These are phyloP conservation scores for Aphanomyces invadans DNA, from an alignment of 352 stramenopile genomes.

Conservation along the genomic window DNA sequence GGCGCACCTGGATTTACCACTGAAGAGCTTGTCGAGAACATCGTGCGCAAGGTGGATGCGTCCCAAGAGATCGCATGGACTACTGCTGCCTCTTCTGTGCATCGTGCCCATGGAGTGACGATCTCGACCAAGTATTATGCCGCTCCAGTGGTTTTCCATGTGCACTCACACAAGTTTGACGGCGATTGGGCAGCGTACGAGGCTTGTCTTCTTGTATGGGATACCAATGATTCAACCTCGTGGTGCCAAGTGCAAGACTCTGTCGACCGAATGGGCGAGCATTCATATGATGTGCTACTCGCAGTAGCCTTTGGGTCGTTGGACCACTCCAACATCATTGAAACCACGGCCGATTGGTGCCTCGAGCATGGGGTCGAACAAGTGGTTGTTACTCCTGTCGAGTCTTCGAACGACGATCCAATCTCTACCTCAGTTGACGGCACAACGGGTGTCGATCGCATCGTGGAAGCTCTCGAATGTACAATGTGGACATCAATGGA, in stretches of 20 bases:
- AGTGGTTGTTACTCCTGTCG: constrained; percentile 29
- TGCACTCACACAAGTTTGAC: constrained; percentile 33
- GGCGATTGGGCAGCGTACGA: constrained; percentile 48
- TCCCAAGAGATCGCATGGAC: not conserved
- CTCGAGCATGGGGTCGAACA: constrained; percentile 61
- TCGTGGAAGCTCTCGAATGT: constrained; percentile 67
- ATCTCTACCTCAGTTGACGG: constrained; percentile 27
- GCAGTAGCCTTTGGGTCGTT: constrained; percentile 32
- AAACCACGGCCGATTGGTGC: constrained; percentile 44
- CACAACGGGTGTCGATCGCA: constrained; percentile 50
- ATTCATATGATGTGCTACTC: constrained; percentile 52
- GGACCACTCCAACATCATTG: constrained; percentile 23
- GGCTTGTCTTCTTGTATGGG: constrained; percentile 49
- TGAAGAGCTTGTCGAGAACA: constrained; percentile 5
- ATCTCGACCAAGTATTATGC: constrained; percentile 68
- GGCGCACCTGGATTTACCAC: not conserved
- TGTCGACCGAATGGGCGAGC: constrained; percentile 40
- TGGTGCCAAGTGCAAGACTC: constrained; percentile 41
- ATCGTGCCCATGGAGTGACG: constrained; percentile 26
- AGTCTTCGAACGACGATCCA: constrained; percentile 1
- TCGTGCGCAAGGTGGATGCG: constrained; percentile 4
- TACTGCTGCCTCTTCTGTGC: not conserved
- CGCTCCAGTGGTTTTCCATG: constrained; percentile 44
- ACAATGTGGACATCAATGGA: constrained; percentile 77
- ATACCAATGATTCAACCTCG: constrained; percentile 33